These are phyloP conservation scores for Alternaria tenuissima DNA, from an alignment of 2,329 filamentous ascomycete species.

Conservation along the genomic window DNA sequence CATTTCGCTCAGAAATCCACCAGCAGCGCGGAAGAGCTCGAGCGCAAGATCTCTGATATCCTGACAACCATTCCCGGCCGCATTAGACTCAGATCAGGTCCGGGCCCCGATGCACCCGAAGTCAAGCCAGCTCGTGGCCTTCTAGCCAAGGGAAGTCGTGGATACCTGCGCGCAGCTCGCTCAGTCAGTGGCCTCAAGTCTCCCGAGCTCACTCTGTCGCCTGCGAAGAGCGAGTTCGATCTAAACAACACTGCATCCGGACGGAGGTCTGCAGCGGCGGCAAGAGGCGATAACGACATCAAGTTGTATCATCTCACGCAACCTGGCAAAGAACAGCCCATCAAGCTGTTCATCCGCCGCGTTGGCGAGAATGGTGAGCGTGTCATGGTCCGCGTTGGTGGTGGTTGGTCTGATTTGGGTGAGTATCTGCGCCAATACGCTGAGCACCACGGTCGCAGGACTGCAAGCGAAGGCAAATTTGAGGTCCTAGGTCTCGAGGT, in stretches of 20 bases:
- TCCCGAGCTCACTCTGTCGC: constrained; percentile 49
- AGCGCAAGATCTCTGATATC: constrained; percentile 81
- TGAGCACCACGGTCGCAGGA: constrained; percentile 83
- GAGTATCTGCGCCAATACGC: constrained; percentile 96
- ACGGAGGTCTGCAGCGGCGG: constrained; percentile 38
- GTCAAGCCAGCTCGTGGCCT: constrained; percentile 40
- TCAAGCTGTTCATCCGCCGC: constrained; percentile 92
- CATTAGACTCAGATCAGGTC: constrained; percentile 70
- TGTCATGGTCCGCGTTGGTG: constrained; percentile 97
- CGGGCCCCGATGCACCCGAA: constrained; percentile 42
- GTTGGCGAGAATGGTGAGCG: constrained; percentile 90
- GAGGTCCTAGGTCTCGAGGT: constrained; percentile 62
- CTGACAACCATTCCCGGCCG: constrained; percentile 79
- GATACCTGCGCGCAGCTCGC: constrained; percentile 43
- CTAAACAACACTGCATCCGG: constrained; percentile 34
- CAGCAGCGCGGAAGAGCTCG: constrained; percentile 67
- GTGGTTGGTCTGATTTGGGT: constrained; percentile 96
- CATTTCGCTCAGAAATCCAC: constrained; percentile 41
- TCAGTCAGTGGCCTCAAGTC: constrained; percentile 45
- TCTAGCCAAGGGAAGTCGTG: constrained; percentile 38
- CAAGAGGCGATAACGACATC: constrained; percentile 67
- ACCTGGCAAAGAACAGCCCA: constrained; percentile 82
- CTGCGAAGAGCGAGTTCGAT: constrained; percentile 47
- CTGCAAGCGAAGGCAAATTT: constrained; percentile 63
- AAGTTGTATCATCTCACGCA: constrained; percentile 92